Percentiles rank a stretch among this genome's conserved stretches.
phyloP scores from a whole-genome alignment of 2,329 filamentous ascomycete species.

The Thermomyces lanuginosus region DNA sequence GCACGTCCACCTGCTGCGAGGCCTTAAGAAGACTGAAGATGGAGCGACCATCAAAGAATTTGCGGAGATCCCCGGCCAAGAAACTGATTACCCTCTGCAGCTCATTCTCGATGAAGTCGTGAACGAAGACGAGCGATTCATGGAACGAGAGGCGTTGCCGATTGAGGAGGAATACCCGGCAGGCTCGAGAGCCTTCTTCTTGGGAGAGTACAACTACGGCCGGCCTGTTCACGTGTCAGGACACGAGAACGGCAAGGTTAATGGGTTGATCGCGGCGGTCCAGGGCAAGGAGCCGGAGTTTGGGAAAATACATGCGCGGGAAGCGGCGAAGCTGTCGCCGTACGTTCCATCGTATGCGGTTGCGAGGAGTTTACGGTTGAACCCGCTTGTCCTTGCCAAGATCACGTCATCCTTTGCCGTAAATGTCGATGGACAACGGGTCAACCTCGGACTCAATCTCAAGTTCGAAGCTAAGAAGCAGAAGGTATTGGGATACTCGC shows the following conservation, averaged over 20 bases:
- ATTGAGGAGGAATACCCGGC: conserved; percentile 83
- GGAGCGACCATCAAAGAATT: conserved; percentile 90
- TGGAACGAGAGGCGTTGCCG: conserved; percentile 73
- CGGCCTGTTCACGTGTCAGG: conserved; percentile 68
- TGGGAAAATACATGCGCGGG: conserved; percentile 52
- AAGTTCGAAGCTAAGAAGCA: conserved; percentile 94
- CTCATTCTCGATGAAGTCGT: conserved; percentile 76
- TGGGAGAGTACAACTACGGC: conserved; percentile 86
- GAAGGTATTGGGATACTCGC: conserved; percentile 90
- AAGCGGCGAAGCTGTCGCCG: conserved; percentile 52
- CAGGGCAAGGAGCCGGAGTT: conserved; percentile 68
- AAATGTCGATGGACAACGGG: conserved; percentile 59
- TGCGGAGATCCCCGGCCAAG: conserved; percentile 64
- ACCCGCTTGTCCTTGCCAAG: conserved; percentile 80
- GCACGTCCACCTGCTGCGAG: conserved; percentile 86
- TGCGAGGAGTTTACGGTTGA: conserved; percentile 62
- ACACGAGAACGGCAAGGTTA: conserved; percentile 58
- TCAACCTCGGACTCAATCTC: conserved; percentile 86
- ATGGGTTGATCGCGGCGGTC: conserved; percentile 58
- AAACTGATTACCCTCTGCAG: conserved; percentile 82
- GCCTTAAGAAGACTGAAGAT: conserved; percentile 74
- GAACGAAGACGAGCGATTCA: conserved; percentile 82
- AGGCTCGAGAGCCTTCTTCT: conserved; percentile 72
- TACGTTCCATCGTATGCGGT: conserved; percentile 85
- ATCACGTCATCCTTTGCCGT: conserved; percentile 90